These are phyloP conservation scores for Sechiopsis laciniata DNA, from an alignment of 306 rosid genomes.

Conservation along the genomic window DNA sequence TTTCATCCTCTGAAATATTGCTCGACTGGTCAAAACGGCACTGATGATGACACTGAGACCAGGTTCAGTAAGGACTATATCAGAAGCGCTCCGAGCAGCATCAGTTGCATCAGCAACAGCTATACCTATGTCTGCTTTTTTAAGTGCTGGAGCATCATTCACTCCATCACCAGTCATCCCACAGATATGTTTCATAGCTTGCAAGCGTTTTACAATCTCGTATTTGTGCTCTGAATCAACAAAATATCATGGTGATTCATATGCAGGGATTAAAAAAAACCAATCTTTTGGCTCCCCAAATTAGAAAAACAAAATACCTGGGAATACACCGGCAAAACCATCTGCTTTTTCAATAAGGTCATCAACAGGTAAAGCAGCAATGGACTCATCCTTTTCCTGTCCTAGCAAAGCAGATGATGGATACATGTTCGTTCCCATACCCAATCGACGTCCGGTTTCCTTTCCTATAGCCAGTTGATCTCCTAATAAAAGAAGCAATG, in stretches of 20 bases:
- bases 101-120: conserved; percentile 99
- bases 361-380: conserved; percentile 75
- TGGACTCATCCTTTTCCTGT: conserved; percentile 88
- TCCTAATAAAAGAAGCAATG: conserved; percentile 42
- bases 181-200: conserved; percentile 96
- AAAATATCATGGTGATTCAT: conserved; percentile 20
- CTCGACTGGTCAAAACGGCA: conserved; percentile 96
- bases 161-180: conserved; percentile 99
- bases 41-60: conserved; percentile 96
- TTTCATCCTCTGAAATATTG: conserved; percentile 97
- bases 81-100: conserved; percentile 99
- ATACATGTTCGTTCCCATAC: conserved; percentile 99
- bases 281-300: neutral
- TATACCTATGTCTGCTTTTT: conserved; percentile 96
- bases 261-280: neutral
- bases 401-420: conserved; percentile 97
- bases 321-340: conserved; percentile 97
- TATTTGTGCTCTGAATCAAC: conserved; percentile 81
- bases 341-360: conserved; percentile 95
- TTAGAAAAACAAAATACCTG: conserved; percentile 57
- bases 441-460: conserved; percentile 98
- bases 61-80: conserved; percentile 94
- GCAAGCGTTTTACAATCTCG: conserved; percentile 96
- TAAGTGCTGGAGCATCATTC: conserved; percentile 98
- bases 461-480: conserved; percentile 97